Conservation (phyloP, 805 yeast genomes). For the Danielia reshetovae region DNA sequence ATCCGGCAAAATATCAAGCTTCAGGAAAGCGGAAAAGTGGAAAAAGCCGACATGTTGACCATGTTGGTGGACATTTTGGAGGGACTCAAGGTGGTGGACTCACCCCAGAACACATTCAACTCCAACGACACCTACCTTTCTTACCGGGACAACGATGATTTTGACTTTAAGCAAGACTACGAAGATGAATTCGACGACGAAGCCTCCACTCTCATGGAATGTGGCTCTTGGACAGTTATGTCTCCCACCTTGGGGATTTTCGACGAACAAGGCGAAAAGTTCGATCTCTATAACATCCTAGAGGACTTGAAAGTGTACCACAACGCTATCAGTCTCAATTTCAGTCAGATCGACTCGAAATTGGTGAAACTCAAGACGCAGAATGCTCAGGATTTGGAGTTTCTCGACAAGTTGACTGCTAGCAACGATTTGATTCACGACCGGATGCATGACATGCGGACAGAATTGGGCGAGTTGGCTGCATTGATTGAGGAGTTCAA, state of each 20-base stretch:
- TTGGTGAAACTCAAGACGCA: slow-evolving; percentile 9
- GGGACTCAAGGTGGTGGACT: slow-evolving; percentile 18
- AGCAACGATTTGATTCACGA: slow-evolving; percentile 14
- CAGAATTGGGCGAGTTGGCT: slow-evolving; percentile 9
- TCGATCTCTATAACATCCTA: slow-evolving; percentile 10
- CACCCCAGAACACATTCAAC: slow-evolving; percentile 11
- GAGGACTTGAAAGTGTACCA: slow-evolving; percentile 11
- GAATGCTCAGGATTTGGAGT: slow-evolving; percentile 11
- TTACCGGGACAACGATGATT: slow-evolving; percentile 11
- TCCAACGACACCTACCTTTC: slow-evolving; percentile 7
- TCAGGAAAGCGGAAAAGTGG: background rate
- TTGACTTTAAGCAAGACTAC: slow-evolving; percentile 3
- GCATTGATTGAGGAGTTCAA: slow-evolving; percentile 7
- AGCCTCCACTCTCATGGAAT: slow-evolving; percentile 21
- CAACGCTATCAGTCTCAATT: slow-evolving; percentile 4
- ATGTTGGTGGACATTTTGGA: slow-evolving; percentile 13
- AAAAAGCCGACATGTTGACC: slow-evolving; percentile 10
- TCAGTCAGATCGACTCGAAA: slow-evolving; percentile 6
- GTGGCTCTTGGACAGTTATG: slow-evolving; percentile 1
- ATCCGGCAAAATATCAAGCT: slow-evolving; percentile 3
- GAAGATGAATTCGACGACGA: slow-evolving; percentile 19
- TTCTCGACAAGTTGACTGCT: slow-evolving; percentile 10
- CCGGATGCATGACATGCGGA: slow-evolving; percentile 11
- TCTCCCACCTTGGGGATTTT: background rate
- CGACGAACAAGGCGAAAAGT: slow-evolving; percentile 3